Conservation (phyloP, 1,284 basidiomycete genomes). For the Melampsora occidentalis region DNA sequence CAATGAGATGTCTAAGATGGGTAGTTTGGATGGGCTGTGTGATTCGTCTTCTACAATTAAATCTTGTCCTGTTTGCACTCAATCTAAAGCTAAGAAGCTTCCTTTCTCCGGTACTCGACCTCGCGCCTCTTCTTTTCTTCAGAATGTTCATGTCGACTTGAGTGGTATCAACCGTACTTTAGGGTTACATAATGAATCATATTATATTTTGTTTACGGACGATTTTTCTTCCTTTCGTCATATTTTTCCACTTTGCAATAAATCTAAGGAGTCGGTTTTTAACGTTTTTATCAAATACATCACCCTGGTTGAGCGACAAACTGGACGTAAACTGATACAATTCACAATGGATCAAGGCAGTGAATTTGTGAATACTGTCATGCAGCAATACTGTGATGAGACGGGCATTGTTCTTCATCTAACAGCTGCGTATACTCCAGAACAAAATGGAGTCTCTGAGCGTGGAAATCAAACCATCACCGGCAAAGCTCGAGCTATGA, state of each 20-base stretch:
- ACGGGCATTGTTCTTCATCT: background rate
- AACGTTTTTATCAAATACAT: background rate
- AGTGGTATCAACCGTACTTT: too few species aligned
- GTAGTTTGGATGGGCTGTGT: too few species aligned
- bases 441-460: slow-evolving; percentile 15
- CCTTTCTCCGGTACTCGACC: too few species aligned
- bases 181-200: too few species aligned
- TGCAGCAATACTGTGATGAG: background rate
- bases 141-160: too few species aligned
- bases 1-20: too few species aligned
- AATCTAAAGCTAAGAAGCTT: too few species aligned
- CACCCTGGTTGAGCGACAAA: background rate
- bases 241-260: background rate
- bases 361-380: slow-evolving; percentile 2
- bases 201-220: too few species aligned
- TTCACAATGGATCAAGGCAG: background rate
- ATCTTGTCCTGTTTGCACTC: too few species aligned
- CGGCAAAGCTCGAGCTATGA: background rate
- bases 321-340: background rate
- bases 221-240: too few species aligned
- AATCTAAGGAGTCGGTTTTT: background rate
- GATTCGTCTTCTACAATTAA: too few species aligned
- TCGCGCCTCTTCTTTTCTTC: too few species aligned
- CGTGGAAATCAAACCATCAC: background rate
- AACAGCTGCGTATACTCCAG: background rate